Evolutionary conservation across 2,329 filamentous ascomycete genomes (phyloP), one percentile per base, ranked within the genome.

Genomic region (Mycosphaerella sp.): DNA sequence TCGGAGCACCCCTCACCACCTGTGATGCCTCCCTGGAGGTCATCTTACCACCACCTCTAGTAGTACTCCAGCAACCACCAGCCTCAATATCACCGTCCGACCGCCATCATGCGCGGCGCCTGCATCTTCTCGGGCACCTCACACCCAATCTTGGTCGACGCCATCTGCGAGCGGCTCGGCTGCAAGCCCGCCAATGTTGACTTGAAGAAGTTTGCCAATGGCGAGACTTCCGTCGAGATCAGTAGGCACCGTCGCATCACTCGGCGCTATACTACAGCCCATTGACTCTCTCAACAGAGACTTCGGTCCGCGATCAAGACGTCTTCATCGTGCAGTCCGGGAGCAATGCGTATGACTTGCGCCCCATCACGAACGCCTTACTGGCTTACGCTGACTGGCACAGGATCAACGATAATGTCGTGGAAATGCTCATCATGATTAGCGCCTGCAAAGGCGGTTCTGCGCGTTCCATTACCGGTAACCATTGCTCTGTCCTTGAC

Each of bases 311-410:
- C 62, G 94, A 98, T 69, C 94, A 97, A 71, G 91, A 98, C 79
- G 91, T 98, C 64, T 98, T 97, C 71, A 91, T 98, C 68, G 86
- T 98, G 55, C 93, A 98, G 76, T 97, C 91, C 57, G 93, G 93
- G 59, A 96, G 93, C 73, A 79, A 83, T 67, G 89, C 86, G 75
- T 76, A 67, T 44, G 72, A 32, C 37, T 14, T 28, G n/a, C 4
- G 27, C 9, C 9, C 25, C 16, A 62, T 44, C 28, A 47, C 52
- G 49, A 41, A 40, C 30, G 35, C 41, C 32, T 36, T 34, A 13
- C 37, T 34, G 34, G 14, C 37, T 25, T 34, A 12, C 17, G 48
- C 50, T 66, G 61, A 67, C 61, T 50, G 52, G 10, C 30, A 54
- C 66, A 75, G 73, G 73, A 95, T 96, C 78, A 98, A 98, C 71